Percentiles rank a stretch among this genome's conserved stretches.
phyloP scores from a whole-genome alignment of 441 rosid genomes.

The Aleurites moluccanus region DNA sequence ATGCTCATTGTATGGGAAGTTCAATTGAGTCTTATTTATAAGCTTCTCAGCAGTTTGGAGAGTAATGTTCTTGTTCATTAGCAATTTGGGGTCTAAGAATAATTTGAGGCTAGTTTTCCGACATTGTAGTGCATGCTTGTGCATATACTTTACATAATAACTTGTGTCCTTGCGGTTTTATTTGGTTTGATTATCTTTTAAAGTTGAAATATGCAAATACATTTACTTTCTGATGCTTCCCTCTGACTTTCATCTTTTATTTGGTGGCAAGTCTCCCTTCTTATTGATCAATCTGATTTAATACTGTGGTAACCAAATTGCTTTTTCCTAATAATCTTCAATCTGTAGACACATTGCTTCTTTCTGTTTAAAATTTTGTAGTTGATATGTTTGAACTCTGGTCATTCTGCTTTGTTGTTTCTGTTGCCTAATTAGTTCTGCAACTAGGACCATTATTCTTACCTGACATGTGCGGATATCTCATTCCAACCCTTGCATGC shows the following conservation, averaged over 20 bases:
- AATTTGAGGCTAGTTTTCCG: neutral
- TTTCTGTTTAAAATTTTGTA: neutral
- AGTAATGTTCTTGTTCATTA: neutral
- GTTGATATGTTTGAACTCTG: neutral
- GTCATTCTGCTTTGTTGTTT: neutral
- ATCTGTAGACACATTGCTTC: neutral
- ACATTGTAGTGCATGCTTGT: neutral
- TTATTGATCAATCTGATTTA: neutral
- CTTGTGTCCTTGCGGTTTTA: neutral
- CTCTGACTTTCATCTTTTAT: neutral
- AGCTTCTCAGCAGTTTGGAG: neutral
- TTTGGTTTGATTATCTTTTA: too few species aligned
- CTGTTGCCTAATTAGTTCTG: neutral
- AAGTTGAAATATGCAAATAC: neutral
- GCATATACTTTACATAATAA: neutral
- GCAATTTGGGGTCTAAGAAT: neutral
- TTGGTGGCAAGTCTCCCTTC: neutral
- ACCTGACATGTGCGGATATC: conserved; percentile 11
- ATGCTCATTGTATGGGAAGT: neutral
- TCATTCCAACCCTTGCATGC: conserved; percentile 42
- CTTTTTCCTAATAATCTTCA: neutral
- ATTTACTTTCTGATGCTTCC: neutral
- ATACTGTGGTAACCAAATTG: neutral
- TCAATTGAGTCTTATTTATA: neutral
- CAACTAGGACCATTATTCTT: neutral